Evolutionary conservation across 495 filamentous ascomycete species (phyloP).

Genomic region (Podospora pseudoanserina): DNA sequence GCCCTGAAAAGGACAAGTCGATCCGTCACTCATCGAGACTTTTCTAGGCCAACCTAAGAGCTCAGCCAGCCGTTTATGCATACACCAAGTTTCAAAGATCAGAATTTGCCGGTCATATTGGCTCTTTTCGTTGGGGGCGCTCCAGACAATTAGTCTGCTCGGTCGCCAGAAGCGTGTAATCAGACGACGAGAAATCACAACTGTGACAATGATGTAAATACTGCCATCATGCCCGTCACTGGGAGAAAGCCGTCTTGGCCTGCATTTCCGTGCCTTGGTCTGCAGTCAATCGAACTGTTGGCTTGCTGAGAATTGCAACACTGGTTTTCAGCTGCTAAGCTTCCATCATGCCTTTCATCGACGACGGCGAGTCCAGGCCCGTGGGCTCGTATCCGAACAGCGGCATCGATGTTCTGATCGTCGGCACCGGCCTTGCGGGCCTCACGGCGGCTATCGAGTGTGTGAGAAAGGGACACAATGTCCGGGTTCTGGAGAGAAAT

Average conservation of each 20-base stretch:
- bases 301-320: neutral
- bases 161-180: too few relatives aligned
- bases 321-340: neutral
- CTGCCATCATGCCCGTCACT: neutral
- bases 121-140: too few relatives aligned
- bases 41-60: neutral
- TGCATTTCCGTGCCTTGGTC: neutral
- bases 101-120: too few relatives aligned
- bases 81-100: neutral
- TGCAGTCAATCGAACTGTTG: neutral
- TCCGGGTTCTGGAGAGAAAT: conserved; percentile 53
- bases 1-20: neutral
- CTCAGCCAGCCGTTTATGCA: neutral
- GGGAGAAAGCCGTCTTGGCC: neutral
- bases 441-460: conserved; percentile 63
- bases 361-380: conserved; percentile 28
- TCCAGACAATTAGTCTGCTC: too few relatives aligned
- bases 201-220: neutral
- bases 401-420: conserved; percentile 57
- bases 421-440: conserved; percentile 62
- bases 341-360: conserved; percentile 31
- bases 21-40: neutral
- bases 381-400: conserved; percentile 40
- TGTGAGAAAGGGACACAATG: conserved; percentile 60
- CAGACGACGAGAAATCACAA: too few relatives aligned